A percentile compares a stretch with the other conserved stretches of the same genome.
Conservation (phyloP, 805 yeast species). For the Wickerhamomyces alni region DNA sequence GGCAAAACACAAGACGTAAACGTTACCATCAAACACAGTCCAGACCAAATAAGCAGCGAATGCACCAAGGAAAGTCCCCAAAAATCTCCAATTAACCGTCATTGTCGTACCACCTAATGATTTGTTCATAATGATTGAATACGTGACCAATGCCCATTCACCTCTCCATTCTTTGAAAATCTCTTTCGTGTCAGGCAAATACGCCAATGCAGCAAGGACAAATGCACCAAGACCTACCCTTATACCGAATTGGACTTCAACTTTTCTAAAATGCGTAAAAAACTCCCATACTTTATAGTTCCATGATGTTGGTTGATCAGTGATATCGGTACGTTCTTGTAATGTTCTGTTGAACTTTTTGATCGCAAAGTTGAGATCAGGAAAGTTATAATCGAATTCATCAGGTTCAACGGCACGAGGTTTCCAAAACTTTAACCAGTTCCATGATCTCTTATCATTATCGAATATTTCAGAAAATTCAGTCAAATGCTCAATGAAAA, state of each 20-base stretch:
- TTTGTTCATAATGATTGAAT: constrained; percentile 78
- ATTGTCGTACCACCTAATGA: constrained; percentile 79
- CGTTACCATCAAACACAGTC: constrained; percentile 52
- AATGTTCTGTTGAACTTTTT: constrained; percentile 12
- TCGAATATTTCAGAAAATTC: constrained; percentile 26
- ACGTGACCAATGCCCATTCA: constrained; percentile 83
- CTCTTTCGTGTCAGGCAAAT: constrained; percentile 46
- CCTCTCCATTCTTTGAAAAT: constrained; percentile 62
- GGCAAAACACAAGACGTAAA: constrained; percentile 42
- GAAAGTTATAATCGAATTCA: neutral
- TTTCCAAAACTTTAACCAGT: constrained; percentile 52
- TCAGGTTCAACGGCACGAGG: neutral
- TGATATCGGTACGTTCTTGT: constrained; percentile 19
- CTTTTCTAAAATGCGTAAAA: constrained; percentile 46
- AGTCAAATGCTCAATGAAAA: constrained; percentile 39
- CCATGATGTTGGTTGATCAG: constrained; percentile 12
- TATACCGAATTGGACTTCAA: constrained; percentile 73
- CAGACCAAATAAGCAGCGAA: constrained; percentile 53
- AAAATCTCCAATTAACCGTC: constrained; percentile 66
- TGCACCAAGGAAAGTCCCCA: constrained; percentile 76
- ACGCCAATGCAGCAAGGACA: constrained; percentile 61
- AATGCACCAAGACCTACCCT: constrained; percentile 77
- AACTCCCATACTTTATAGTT: constrained; percentile 41
- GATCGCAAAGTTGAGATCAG: constrained; percentile 13
- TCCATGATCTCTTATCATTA: constrained; percentile 30